Base-by-base conservation (phyloP, 257 asterid species). In the Primulina eburnea region DNA sequence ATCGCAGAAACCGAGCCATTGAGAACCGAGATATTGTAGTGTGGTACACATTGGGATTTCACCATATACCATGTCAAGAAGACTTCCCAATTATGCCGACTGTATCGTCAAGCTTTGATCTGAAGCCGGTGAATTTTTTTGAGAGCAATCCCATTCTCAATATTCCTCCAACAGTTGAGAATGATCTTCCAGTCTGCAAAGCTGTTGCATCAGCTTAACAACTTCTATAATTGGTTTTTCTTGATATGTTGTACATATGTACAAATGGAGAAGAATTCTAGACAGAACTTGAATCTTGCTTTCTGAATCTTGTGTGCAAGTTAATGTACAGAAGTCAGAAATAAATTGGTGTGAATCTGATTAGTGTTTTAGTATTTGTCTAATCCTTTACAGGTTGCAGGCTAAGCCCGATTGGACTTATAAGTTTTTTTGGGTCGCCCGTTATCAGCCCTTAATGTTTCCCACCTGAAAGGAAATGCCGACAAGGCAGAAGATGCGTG, bases 11-110 rank as follows among this genome's bases (percentile, higher is more conserved):
- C 53, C 82, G 95, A 6, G 72, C 61, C 57, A 88, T 90, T 24
- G 90, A 85, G 81, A 74, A 87, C 56, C 79, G 73, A 67, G 94
- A 87, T 56, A 87, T 89, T 3, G 95, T 89, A 24, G 24, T 89
- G 64, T 91, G 97, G 96, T 91, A 90, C 78, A 86, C 92, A 0
- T 60, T 91, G 78, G 97, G 96, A 32, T 89, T 91, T 70, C 96
- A 91, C 83, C 96, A 91, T 59, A 60, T 91, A 70, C 97, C 96
- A 58, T 87, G 95, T 65, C 95, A 89, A 76, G 97, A 91, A 60
- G 97, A 89, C 65, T 89, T 84, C 32, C 96, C 95, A 0, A 84
- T 91, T 9, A 91, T 91, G 96, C 97, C 97, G 2, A 91, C 91
- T 0, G 91, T 91, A 12, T 77, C 89, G 0, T 84, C 97, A 3